Percentiles rank a stretch among this genome's conserved stretches.
These are phyloP conservation scores for Suaeda aralocaspica DNA, from an alignment of 148 eudicot genomes.

Conservation along the genomic window DNA sequence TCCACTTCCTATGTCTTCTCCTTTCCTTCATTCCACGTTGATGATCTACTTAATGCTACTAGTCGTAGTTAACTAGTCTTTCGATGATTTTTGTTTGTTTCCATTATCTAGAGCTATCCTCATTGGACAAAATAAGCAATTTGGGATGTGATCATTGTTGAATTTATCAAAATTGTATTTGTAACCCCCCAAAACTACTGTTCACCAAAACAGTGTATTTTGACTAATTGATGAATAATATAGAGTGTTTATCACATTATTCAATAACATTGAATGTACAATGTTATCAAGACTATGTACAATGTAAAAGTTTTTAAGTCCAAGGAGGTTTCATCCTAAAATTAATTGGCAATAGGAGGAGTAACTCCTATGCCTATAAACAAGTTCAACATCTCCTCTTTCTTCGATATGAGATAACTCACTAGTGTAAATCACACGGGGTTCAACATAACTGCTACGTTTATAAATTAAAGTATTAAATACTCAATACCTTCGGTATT, in stretches of 20 bases:
- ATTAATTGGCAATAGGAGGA: no score
- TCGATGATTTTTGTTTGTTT: neutral
- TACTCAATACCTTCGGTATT: no score
- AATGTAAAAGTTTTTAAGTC: no score
- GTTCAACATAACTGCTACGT: no score
- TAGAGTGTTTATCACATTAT: neutral
- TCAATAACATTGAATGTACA: no score
- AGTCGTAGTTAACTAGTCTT: neutral
- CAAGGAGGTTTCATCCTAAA: no score
- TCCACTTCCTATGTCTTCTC: neutral
- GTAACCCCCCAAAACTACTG: neutral
- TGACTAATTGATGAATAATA: neutral
- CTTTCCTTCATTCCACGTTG: neutral
- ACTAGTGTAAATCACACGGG: no score
- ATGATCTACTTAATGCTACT: neutral
- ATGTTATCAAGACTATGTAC: no score
- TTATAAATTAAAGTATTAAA: no score
- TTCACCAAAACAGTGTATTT: neutral
- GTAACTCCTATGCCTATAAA: no score
- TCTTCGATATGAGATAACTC: no score
- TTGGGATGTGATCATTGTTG: constrained; percentile 7
- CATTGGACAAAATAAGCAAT: constrained; percentile 1
- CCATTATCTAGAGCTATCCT: neutral
- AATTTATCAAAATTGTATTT: constrained; percentile 4
- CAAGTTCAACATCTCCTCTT: no score